Conservation (phyloP, 331 rosid genomes). For the Ulmus americana region DNA sequence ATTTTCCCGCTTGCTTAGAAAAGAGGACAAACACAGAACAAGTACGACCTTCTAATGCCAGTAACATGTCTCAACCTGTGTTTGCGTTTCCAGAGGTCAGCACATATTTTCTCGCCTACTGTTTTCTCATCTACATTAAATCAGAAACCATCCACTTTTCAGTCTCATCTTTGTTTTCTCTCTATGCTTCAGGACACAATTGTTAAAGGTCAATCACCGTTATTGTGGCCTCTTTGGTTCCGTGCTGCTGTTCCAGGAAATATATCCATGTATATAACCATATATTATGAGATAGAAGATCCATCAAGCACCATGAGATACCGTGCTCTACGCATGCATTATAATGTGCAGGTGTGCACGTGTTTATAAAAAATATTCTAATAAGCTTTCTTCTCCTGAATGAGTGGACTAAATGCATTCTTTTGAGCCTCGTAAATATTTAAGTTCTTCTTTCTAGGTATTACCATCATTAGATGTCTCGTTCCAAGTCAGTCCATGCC, state of each 20-base stretch:
- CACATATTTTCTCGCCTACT: conserved; percentile 15
- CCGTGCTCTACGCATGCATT: conserved; percentile 82
- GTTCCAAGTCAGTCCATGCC: conserved; percentile 79
- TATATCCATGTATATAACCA: conserved; percentile 59
- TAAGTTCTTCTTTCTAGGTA: conserved; percentile 44
- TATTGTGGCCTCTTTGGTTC: conserved; percentile 95
- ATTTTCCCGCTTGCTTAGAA: conserved; percentile 72
- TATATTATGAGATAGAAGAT: conserved; percentile 86
- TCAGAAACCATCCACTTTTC: conserved; percentile 12
- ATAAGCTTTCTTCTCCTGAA: not conserved
- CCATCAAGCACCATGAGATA: conserved; percentile 60
- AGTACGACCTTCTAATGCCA: conserved; percentile 23
- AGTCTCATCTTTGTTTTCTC: conserved; percentile 24
- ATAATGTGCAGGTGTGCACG: conserved; percentile 65
- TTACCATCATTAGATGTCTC: conserved; percentile 81
- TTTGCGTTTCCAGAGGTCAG: conserved; percentile 85
- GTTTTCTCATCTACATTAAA: conserved; percentile 15
- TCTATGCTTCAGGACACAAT: conserved; percentile 50
- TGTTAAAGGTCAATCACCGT: conserved; percentile 57
- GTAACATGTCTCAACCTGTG: conserved; percentile 40
- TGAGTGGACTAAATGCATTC: conserved; percentile 5
- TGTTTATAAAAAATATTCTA: conserved; percentile 20
- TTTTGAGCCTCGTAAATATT: conserved; percentile 13
- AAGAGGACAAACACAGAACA: conserved; percentile 34
- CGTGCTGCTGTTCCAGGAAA: conserved; percentile 91